A percentile compares a stretch with the other conserved stretches of the same genome.
Conservation (phyloP, 1,139 yeast genomes). For the Suhomyces anneliseae region DNA sequence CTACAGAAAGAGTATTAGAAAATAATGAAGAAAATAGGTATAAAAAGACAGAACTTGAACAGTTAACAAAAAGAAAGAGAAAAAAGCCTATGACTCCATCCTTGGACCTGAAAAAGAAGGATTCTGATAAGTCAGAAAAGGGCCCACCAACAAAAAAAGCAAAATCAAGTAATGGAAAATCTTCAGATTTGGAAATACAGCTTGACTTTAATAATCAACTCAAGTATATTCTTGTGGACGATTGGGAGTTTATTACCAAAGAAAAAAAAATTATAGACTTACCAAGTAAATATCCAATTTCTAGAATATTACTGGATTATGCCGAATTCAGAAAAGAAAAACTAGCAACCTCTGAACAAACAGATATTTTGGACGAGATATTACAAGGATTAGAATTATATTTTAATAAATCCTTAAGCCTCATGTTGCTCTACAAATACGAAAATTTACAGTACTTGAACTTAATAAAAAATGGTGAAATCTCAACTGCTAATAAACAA, state of each 20-base stretch:
- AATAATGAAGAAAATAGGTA: conserved; percentile 67
- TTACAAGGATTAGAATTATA: conserved; percentile 69
- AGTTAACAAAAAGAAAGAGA: conserved; percentile 26
- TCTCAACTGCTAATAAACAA: conserved; percentile 33
- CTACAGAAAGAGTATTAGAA: conserved; percentile 63
- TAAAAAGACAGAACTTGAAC: conserved; percentile 63
- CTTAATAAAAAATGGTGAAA: conserved; percentile 32
- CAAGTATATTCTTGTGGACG: conserved; percentile 76
- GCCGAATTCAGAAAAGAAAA: conserved; percentile 25
- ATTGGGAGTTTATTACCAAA: conserved; percentile 89
- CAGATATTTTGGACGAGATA: conserved; percentile 64
- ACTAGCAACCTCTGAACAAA: conserved; percentile 27
- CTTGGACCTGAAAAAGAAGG: conserved; percentile 6
- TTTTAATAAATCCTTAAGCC: conserved; percentile 74
- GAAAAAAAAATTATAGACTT: conserved; percentile 66
- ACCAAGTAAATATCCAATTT: conserved; percentile 57
- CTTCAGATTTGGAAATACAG: conserved; percentile 5
- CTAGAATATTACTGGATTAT: conserved; percentile 52
- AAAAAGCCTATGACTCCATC: conserved; percentile 7
- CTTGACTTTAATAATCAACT: conserved; percentile 31
- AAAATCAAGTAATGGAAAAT: conserved; percentile 1
- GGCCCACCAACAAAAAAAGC: conserved; percentile 15
- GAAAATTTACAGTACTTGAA: conserved; percentile 82
- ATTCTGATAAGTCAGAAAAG: conserved; percentile 7
- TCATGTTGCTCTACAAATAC: conserved; percentile 73